A percentile compares a stretch with the other conserved stretches of the same genome.
Conservation (phyloP, 352 stramenopile genomes). For the Globisporangium paddicum region DNA sequence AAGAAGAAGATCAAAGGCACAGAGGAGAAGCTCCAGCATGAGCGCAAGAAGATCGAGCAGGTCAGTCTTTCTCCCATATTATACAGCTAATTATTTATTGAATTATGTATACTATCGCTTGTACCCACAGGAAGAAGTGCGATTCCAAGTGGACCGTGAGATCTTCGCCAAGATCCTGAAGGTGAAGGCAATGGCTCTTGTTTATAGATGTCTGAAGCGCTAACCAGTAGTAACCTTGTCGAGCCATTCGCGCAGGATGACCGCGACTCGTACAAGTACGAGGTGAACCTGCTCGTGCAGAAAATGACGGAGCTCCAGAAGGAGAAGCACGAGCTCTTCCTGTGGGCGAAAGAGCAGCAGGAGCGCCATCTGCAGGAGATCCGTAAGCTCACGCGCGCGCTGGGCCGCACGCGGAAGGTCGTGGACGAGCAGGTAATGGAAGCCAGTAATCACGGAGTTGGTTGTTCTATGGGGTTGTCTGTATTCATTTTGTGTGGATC, state of each 20-base stretch:
- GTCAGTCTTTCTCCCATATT: constrained; percentile 20
- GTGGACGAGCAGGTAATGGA: constrained; percentile 74
- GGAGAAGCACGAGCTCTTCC: constrained; percentile 70
- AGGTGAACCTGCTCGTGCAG: constrained; percentile 64
- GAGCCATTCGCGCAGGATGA: constrained; percentile 40
- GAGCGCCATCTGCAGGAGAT: constrained; percentile 74
- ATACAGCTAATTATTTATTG: no score
- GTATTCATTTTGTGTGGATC: not conserved
- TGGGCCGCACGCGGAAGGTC: constrained; percentile 49
- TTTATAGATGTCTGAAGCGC: not conserved
- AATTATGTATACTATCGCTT: no score
- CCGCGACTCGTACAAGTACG: constrained; percentile 64
- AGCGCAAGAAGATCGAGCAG: constrained; percentile 72
- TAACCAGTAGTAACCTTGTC: not conserved
- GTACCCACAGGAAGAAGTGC: constrained; percentile 49
- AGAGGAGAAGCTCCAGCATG: constrained; percentile 50
- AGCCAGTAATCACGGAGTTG: no score
- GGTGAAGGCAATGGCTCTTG: constrained; percentile 16
- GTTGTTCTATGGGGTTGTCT: not conserved
- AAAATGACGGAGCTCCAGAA: constrained; percentile 63
- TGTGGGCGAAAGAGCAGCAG: constrained; percentile 70
- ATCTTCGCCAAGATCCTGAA: constrained; percentile 85
- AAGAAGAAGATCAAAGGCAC: constrained; percentile 75
- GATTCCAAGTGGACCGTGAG: constrained; percentile 77
- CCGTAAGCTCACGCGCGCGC: constrained; percentile 69